Evolutionary conservation across 2,329 filamentous ascomycete species (phyloP).

Genomic region (Exophiala phaeomuriformis): DNA sequence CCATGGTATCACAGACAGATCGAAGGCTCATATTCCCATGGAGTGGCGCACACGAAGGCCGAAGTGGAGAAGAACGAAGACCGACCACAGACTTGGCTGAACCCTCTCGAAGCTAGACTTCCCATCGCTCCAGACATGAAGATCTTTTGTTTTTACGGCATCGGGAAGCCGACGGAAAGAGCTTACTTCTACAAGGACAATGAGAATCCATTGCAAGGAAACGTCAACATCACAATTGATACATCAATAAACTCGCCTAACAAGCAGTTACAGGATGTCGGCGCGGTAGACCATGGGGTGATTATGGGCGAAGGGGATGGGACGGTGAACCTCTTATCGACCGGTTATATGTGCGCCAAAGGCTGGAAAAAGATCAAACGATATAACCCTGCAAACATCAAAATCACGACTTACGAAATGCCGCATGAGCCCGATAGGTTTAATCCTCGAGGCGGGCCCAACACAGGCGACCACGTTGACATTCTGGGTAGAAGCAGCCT

Average conservation of each 20-base stretch:
- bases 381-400: conserved; percentile 79
- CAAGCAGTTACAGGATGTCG: conserved; percentile 37
- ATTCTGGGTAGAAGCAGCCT: conserved; percentile 82
- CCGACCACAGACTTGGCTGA: conserved; percentile 82
- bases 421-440: conserved; percentile 91
- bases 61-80: conserved; percentile 77
- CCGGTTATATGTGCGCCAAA: conserved; percentile 93
- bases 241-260: conserved; percentile 50
- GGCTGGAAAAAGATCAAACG: conserved; percentile 81
- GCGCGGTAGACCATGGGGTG: conserved; percentile 69
- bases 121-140: conserved; percentile 84
- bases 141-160: conserved; percentile 93
- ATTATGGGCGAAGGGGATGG: conserved; percentile 93
- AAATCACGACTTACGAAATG: conserved; percentile 89
- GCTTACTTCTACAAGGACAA: conserved; percentile 78
- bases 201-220: conserved; percentile 44
- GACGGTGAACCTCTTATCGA: conserved; percentile 85
- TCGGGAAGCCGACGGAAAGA: conserved; percentile 88
- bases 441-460: conserved; percentile 65
- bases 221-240: conserved; percentile 65
- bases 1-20: conserved; percentile 77
- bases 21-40: conserved; percentile 71
- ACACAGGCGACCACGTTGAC: conserved; percentile 87
- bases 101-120: conserved; percentile 84
- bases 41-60: conserved; percentile 68